phyloP scores from a whole-genome alignment of 768 basidiomycete genomes.

The Phlegmacium glaucopus region DNA sequence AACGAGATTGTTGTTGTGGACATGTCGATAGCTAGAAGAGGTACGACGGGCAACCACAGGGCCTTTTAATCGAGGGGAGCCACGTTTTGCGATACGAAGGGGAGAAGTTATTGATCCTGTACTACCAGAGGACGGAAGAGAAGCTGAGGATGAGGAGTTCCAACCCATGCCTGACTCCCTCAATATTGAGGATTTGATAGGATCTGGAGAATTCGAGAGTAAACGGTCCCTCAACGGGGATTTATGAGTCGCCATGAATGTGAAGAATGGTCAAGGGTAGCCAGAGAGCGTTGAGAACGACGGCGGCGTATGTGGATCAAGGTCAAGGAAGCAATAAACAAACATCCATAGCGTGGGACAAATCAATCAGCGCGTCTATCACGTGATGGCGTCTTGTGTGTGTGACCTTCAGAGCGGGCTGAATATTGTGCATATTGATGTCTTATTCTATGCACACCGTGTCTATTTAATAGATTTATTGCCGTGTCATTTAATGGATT shows the following conservation, averaged over 20 bases:
- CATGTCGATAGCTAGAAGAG: constrained; percentile 77
- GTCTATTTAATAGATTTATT: too few species aligned
- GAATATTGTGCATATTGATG: too few species aligned
- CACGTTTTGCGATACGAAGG: constrained; percentile 73
- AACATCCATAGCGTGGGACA: constrained; percentile 39
- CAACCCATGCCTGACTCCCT: constrained; percentile 66
- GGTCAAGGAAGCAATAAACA: constrained; percentile 30
- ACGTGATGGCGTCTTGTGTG: constrained; percentile 34
- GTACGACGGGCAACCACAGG: constrained; percentile 63
- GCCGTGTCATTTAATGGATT: too few species aligned
- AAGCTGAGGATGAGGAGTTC: constrained; percentile 41
- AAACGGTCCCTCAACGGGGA: constrained; percentile 56
- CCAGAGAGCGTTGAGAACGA: constrained; percentile 3
- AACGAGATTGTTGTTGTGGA: constrained; percentile 74
- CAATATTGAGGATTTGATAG: constrained; percentile 59
- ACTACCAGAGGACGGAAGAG: constrained; percentile 29
- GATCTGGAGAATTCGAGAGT: constrained; percentile 61
- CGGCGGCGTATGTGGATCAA: constrained; percentile 10
- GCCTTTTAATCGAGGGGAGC: constrained; percentile 42
- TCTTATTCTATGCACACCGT: neutral
- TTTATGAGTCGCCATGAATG: constrained; percentile 35
- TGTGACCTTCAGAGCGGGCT: too few species aligned
- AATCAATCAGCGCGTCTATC: constrained; percentile 29
- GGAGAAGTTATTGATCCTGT: constrained; percentile 52
- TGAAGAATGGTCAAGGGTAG: neutral